These are phyloP conservation scores for slime mould (Dictyostelium discoideum) DNA, from an alignment of 78 protist genomes.

Conservation along the genomic window DNA sequence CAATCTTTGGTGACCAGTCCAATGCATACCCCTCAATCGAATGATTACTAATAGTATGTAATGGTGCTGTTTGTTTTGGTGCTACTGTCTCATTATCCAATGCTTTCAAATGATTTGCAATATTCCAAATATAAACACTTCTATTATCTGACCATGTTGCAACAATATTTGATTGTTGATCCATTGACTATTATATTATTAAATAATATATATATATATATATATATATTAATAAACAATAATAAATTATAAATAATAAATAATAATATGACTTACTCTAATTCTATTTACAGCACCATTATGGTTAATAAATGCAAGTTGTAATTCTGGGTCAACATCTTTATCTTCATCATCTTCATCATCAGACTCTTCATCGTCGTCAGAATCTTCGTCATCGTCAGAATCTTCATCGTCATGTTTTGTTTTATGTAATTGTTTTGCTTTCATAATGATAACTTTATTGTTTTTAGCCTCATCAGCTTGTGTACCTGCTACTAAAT, in stretches of 20 bases:
- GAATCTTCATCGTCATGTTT: conserved; percentile 81
- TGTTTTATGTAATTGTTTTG: conserved; percentile 81
- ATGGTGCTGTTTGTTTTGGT: conserved; percentile 49
- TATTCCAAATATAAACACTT: conserved; percentile 82
- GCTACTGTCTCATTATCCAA: conserved; percentile 49
- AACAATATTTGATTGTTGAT: conserved; percentile 81
- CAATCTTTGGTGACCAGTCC: conserved; percentile 88
- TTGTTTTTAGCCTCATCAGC: conserved; percentile 88
- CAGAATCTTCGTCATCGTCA: conserved; percentile 80
- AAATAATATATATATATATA: neutral
- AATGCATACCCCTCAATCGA: conserved; percentile 94
- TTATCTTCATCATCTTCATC: conserved; percentile 74
- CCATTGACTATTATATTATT: conserved; percentile 88
- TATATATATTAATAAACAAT: neutral
- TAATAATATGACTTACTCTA: conserved; percentile 41
- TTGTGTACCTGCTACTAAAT: conserved; percentile 93
- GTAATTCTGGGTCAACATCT: conserved; percentile 88
- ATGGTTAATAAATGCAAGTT: conserved; percentile 66
- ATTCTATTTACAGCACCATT: conserved; percentile 92
- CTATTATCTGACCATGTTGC: conserved; percentile 94
- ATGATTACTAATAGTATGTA: conserved; percentile 70
- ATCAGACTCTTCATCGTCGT: conserved; percentile 73
- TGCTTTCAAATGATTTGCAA: conserved; percentile 45
- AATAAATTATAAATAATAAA: neutral
- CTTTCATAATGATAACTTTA: conserved; percentile 83